These are phyloP conservation scores for Alectoria sarmentosa DNA, from an alignment of 495 filamentous ascomycete species.

Conservation along the genomic window DNA sequence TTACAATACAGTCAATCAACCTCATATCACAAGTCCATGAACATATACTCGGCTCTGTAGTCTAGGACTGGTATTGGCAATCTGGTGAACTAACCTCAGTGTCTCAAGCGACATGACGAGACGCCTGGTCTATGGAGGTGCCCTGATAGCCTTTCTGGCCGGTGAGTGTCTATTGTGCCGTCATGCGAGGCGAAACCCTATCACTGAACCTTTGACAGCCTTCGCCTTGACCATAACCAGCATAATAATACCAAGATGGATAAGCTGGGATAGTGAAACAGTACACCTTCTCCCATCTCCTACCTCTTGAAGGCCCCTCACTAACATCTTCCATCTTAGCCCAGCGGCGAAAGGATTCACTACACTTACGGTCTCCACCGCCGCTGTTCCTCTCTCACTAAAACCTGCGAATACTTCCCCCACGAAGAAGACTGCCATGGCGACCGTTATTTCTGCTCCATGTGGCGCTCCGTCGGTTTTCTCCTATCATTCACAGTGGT, in stretches of 20 bases:
- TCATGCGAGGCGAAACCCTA: not conserved
- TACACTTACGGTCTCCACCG: slow-evolving; percentile 74
- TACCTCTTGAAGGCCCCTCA: not conserved
- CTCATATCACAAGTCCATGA: slow-evolving; percentile 5
- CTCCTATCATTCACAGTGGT: slow-evolving; percentile 76
- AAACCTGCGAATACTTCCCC: slow-evolving; percentile 52
- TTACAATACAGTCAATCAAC: not conserved
- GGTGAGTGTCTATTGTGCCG: slow-evolving; percentile 39
- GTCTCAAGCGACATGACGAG: slow-evolving; percentile 38
- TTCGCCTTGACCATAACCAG: slow-evolving; percentile 68
- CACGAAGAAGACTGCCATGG: slow-evolving; percentile 60
- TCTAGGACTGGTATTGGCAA: not conserved
- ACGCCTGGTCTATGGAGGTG: slow-evolving; percentile 47
- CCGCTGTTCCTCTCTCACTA: slow-evolving; percentile 61
- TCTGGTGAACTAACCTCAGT: not conserved
- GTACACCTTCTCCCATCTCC: slow-evolving; percentile 32
- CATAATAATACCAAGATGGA: slow-evolving; percentile 72
- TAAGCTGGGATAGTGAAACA: slow-evolving; percentile 60
- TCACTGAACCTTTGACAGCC: slow-evolving; percentile 43
- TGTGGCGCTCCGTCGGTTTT: slow-evolving; percentile 86
- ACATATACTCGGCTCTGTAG: not conserved
- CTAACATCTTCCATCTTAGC: slow-evolving; percentile 8
- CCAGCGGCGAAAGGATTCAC: slow-evolving; percentile 44
- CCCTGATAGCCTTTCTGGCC: slow-evolving; percentile 51
- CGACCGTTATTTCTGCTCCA: slow-evolving; percentile 75